Evolutionary conservation across 2,329 filamentous ascomycete genomes (phyloP).

Genomic region (Sporothrix pallida): DNA sequence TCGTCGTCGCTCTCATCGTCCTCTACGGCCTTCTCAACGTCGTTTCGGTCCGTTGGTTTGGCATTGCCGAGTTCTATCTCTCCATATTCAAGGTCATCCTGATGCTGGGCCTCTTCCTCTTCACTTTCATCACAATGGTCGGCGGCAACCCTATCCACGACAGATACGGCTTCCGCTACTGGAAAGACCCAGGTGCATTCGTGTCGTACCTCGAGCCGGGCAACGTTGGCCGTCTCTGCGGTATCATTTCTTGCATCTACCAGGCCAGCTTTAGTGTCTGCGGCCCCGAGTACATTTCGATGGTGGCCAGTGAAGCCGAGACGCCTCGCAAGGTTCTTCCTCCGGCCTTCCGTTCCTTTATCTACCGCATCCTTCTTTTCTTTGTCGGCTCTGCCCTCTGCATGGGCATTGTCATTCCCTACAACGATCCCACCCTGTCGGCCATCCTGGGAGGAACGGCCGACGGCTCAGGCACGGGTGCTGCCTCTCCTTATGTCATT

Average conservation of each 20-base stretch:
- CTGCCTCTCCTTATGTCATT: slow-evolving; percentile 58
- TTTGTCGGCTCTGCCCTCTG: slow-evolving; percentile 69
- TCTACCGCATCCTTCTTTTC: slow-evolving; percentile 69
- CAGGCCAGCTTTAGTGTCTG: slow-evolving; percentile 55
- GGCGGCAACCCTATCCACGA: slow-evolving; percentile 44
- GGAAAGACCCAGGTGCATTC: slow-evolving; percentile 50
- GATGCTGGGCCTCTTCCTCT: slow-evolving; percentile 57
- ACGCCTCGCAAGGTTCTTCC: slow-evolving; percentile 65
- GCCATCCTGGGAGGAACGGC: slow-evolving; percentile 57
- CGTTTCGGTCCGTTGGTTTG: slow-evolving; percentile 34
- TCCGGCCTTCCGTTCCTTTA: slow-evolving; percentile 68
- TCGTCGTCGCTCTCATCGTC: slow-evolving; percentile 35
- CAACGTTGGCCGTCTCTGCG: slow-evolving; percentile 49
- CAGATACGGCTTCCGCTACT: slow-evolving; percentile 36
- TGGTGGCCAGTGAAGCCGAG: slow-evolving; percentile 59
- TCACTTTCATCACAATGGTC: slow-evolving; percentile 54
- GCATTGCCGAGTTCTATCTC: slow-evolving; percentile 36
- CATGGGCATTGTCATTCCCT: slow-evolving; percentile 67
- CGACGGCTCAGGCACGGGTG: slow-evolving; percentile 58
- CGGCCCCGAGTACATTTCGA: slow-evolving; percentile 65
- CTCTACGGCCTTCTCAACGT: slow-evolving; percentile 32
- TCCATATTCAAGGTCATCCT: slow-evolving; percentile 53
- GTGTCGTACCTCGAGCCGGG: slow-evolving; percentile 49
- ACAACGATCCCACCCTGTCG: slow-evolving; percentile 60
- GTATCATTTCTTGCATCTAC: slow-evolving; percentile 52